Evolutionary conservation across 371 early-diverging fungal genomes (phyloP).

Genomic region (Apophysomyces variabilis): DNA sequence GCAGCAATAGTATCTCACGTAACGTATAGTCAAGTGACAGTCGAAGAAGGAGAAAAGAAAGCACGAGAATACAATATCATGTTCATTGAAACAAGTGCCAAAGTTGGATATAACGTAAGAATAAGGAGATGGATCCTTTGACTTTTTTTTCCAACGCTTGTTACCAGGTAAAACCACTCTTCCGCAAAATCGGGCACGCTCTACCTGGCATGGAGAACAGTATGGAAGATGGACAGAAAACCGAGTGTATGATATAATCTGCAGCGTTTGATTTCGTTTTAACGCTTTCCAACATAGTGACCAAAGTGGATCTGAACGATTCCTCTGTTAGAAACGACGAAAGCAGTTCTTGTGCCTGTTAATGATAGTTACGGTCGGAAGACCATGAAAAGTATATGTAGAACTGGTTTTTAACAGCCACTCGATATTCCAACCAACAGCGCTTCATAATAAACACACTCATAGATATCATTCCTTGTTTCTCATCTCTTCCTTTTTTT

Average conservation of each 20-base stretch:
- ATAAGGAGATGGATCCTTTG: background rate
- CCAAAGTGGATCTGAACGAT: conserved; percentile 51
- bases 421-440: no score
- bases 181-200: conserved; percentile 91
- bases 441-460: no score
- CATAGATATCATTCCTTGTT: background rate
- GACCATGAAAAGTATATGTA: background rate
- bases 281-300: conserved; percentile 29
- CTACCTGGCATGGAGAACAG: conserved; percentile 83
- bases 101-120: conserved; percentile 88
- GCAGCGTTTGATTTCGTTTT: background rate
- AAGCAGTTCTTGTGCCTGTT: conserved; percentile 48
- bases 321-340: conserved; percentile 39
- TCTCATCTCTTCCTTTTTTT: background rate
- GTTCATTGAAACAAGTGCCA: conserved; percentile 95
- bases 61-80: conserved; percentile 89
- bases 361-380: conserved; percentile 14
- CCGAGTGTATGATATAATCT: conserved; percentile 21
- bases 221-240: conserved; percentile 39
- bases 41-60: conserved; percentile 92
- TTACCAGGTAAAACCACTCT: conserved; percentile 75
- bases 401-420: no score
- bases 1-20: background rate
- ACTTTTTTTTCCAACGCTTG: background rate
- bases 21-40: conserved; percentile 73